Evolutionary conservation across 192 early-diverging fungal species (phyloP), one percentile per base, ranked within the genome.

Genomic region (Coemansia sp.): DNA sequence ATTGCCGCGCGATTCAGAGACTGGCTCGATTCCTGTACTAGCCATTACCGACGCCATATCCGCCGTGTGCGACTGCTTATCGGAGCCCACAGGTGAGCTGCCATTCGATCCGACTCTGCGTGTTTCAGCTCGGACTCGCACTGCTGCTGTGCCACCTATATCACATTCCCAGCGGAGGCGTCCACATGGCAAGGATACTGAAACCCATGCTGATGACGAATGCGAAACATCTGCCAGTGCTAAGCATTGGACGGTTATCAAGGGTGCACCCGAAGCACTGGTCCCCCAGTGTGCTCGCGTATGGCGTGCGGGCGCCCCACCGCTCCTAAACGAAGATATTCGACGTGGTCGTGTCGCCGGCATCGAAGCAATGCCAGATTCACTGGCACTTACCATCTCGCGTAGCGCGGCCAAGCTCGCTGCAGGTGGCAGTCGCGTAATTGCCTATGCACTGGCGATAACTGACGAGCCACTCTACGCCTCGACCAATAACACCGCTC

Each of bases 371-470:
- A 63, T 79, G 48, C 44, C 68, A 0, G 60, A 57, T 7, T 53
- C 68, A 56, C 59, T 79, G 42, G 39, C 62, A 17, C 72, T 67
- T n/a, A 70, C 61, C 4, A 53, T 79, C 40, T 64, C 72, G 21
- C 77, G 72, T 16, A 67, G 61, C n/a, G 71, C 77, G 3, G 73
- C 68, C 5, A 64, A 74, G 36, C 65, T 79, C 5, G 77, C 77
- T 4, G 77, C 67, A 6, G 77, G 71, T 11, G 78, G 78, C 14
- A 81, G 67, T 29, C 69, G 78, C 14, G 59, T 81, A 6, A 75
- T 81, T 27, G 78, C 66, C 31, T 81, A 81, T 29, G 78, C 74
- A 10, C 61, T 81, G 4, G 73, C 78, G 10, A 72, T 81, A 19
- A 81, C 73, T 11, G 72, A 74, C 14, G 44, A 59, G 65, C 77